Evolutionary conservation across 106 monocot genomes (phyloP), one percentile per base, ranked within the genome.

Genomic region (Dioscorea alata): DNA sequence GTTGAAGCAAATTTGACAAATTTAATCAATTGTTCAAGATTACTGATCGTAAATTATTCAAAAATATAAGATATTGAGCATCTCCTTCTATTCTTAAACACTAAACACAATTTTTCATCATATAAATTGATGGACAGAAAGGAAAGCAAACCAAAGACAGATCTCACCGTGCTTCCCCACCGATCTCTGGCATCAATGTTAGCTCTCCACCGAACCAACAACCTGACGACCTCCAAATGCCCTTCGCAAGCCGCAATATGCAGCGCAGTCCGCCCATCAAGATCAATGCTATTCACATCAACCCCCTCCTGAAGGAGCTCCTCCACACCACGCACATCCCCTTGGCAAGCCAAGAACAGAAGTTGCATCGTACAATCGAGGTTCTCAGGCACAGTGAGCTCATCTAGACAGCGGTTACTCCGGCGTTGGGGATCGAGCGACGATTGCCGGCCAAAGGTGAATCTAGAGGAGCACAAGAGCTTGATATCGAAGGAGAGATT

Each of bases 181-280:
- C 87, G 79, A 61, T 94, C 94, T 62, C 94, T 69, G 13, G 94
- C 84, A 69, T 94, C 90, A 34, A 94, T 57, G 54, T 94, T 90
- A 33, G 81, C 90, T 76, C 67, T 87, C 81, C 87, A 63, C 33
- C 60, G 71, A 21, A 94, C 81, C 58, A 94, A 48, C 59, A 94
- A 56, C 71, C 62, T 78, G 57, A 83, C 90, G 16, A 94, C 87
- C 16, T 87, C 85, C 8, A 75, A 6, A 66, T 85, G 87, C 0
- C 90, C 94, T 71, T 90, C 94, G 50, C 94, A 94, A 23, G 90
- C 77, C 0, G 94, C 90, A 32, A 94, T 88, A 51, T 94, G 94
- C 6, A 94, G 80, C 2, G 87, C 94, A 17, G 94, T 94, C 60
- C 94, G 67, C 12, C 94, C 94, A 51, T 94, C 94, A 15, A 94